Evolutionary conservation across 108 stramenopile genomes (phyloP), one percentile per base, ranked within the genome.

Genomic region (Mayamaea pseudoterrestris): DNA sequence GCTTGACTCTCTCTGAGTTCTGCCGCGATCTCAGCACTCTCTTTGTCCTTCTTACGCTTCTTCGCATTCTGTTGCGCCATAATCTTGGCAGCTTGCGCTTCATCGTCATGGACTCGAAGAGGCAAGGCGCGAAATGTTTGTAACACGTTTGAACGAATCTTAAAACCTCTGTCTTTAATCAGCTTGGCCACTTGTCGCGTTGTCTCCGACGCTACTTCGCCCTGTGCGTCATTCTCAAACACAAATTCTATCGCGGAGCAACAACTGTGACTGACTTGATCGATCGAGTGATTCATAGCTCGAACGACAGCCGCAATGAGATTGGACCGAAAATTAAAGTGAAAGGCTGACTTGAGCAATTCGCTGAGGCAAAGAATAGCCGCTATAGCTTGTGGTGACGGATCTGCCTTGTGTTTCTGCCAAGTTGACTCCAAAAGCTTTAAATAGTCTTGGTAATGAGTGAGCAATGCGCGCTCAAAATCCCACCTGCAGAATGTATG

Each of bases 291-390:
- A 51, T 83, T 77, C 52, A 73, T 72, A 50, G 70, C 80, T 20
- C 68, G 53, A 13, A 86, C 67, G 4, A 91, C 78, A 6, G 71
- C 63, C 5, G 60, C 44, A 6, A 94, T 30, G 4, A 94, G 41
- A 43, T 87, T 86, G 3, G 77, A 68, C 12, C 87, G 74, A 65
- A 90, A 90, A 52, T 94, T 94, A 63, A 94, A 94, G 58, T 81
- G 69, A 44, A 60, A 74, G 8, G 72, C 72, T 22, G 74, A 58
- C 49, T 68, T 71, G 14, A 89, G 52, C n/a, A 94, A 63, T 32
- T 80, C 74, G 30, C 81, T 79, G 28, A 87, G 58, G 30, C 75
- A 49, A 9, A 83, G 47, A 18, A 90, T 76, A 16, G 80, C 59
- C 5, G 78, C 82, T 6, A 83, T 60, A 6, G 81, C 78, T 24